Conservation (phyloP, 805 yeast genomes). For the Candida stauntonica region DNA sequence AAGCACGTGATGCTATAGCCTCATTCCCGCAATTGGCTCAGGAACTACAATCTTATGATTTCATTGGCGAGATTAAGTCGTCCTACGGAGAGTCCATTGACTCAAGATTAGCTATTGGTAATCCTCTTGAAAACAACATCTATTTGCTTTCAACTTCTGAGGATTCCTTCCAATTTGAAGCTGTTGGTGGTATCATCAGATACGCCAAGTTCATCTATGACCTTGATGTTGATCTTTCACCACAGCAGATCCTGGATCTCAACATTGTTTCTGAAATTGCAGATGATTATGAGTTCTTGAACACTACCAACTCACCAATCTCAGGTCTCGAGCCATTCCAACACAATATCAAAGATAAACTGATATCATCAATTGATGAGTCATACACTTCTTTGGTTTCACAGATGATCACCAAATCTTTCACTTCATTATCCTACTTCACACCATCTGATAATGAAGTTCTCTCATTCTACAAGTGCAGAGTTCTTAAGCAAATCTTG, state of each 20-base stretch:
- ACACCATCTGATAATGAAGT: conserved; percentile 3
- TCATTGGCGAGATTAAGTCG: conserved; percentile 22
- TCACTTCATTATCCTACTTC: not conserved
- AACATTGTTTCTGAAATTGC: conserved; percentile 34
- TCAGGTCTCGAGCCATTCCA: not conserved
- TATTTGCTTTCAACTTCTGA: conserved; percentile 24
- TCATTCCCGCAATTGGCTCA: conserved; percentile 8
- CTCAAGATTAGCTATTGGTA: conserved; percentile 40
- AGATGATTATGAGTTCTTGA: conserved; percentile 35
- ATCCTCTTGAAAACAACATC: conserved; percentile 41
- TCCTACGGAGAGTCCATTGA: conserved; percentile 32
- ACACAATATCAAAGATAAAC: not conserved
- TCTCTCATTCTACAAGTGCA: conserved; percentile 30
- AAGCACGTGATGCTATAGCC: conserved; percentile 16
- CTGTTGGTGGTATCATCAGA: conserved; percentile 20
- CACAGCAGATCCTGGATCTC: conserved; percentile 23
- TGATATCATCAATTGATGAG: conserved; percentile 11
- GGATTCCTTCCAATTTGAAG: conserved; percentile 10
- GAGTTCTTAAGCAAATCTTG: conserved; percentile 32
- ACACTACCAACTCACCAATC: conserved; percentile 3
- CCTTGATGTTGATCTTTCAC: conserved; percentile 11
- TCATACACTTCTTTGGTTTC: conserved; percentile 20
- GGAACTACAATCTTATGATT: conserved; percentile 3
- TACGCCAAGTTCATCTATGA: conserved; percentile 27
- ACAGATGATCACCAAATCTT: conserved; percentile 19